Percentiles rank a stretch among this genome's conserved stretches.
phyloP scores from a whole-genome alignment of 495 filamentous ascomycete species.

The Lasiosphaeria hispida region DNA sequence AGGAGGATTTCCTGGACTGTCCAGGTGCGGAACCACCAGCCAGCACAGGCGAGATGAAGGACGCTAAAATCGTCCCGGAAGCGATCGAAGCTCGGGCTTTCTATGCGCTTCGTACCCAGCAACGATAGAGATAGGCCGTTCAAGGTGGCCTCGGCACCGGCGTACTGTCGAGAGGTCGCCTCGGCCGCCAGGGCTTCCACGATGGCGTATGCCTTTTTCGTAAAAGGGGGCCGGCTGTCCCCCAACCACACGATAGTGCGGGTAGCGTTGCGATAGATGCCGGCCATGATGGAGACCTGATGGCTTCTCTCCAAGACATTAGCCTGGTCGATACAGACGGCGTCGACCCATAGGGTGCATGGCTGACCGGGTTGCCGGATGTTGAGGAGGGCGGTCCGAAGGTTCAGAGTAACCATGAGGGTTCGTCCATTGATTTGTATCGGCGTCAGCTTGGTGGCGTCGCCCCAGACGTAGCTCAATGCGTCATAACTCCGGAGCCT shows the following conservation, averaged over 20 bases:
- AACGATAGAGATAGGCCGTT: too few species aligned
- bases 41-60: not conserved
- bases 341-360: conserved; percentile 28
- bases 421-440: conserved; percentile 4
- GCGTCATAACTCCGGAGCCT: conserved; percentile 23
- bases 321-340: conserved; percentile 32
- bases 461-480: conserved; percentile 24
- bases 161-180: too few species aligned
- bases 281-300: too few species aligned
- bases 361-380: not conserved
- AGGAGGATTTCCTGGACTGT: conserved; percentile 13
- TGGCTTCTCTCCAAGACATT: conserved; percentile 20
- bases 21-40: conserved; percentile 11
- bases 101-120: not conserved
- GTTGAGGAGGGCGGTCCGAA: not conserved
- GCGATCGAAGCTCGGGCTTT: not conserved
- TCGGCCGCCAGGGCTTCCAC: too few species aligned
- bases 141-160: too few species aligned
- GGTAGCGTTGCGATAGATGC: too few species aligned
- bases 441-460: conserved; percentile 1
- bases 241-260: not conserved
- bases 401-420: not conserved
- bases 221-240: not conserved
- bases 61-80: not conserved
- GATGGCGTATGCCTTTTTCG: too few species aligned